Conservation (phyloP, 345 rosid species). For the Theobroma cacao region DNA sequence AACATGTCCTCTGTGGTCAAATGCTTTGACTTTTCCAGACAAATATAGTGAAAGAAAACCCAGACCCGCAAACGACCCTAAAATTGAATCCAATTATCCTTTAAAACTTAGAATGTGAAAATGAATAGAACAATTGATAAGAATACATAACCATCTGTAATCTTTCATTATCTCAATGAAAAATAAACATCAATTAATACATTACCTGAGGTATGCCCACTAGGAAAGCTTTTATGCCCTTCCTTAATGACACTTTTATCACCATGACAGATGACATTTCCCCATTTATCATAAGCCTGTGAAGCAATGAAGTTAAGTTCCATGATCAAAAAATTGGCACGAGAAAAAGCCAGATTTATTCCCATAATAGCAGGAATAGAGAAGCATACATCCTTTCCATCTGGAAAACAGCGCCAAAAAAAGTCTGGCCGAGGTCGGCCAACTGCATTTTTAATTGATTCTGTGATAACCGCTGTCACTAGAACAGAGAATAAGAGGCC, state of each 20-base stretch:
- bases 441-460: conserved; percentile 74
- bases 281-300: conserved; percentile 63
- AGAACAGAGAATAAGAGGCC: conserved; percentile 74
- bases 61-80: conserved; percentile 76
- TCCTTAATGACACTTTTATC: conserved; percentile 61
- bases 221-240: conserved; percentile 94
- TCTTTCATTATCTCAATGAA: neutral
- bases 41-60: conserved; percentile 59
- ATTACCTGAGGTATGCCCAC: conserved; percentile 83
- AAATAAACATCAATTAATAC: neutral
- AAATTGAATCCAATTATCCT: conserved; percentile 5
- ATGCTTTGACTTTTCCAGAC: conserved; percentile 65
- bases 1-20: conserved; percentile 68
- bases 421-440: conserved; percentile 96
- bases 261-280: conserved; percentile 79
- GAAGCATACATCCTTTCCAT: conserved; percentile 74
- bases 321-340: conserved; percentile 13
- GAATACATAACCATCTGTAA: neutral
- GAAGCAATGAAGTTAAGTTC: conserved; percentile 13
- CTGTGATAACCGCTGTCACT: conserved; percentile 70
- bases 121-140: neutral
- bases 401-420: conserved; percentile 96
- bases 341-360: neutral
- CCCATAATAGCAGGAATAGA: conserved; percentile 1
- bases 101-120: neutral